Conservation (phyloP, 805 yeast species). For the Spathaspora gorwiae region DNA sequence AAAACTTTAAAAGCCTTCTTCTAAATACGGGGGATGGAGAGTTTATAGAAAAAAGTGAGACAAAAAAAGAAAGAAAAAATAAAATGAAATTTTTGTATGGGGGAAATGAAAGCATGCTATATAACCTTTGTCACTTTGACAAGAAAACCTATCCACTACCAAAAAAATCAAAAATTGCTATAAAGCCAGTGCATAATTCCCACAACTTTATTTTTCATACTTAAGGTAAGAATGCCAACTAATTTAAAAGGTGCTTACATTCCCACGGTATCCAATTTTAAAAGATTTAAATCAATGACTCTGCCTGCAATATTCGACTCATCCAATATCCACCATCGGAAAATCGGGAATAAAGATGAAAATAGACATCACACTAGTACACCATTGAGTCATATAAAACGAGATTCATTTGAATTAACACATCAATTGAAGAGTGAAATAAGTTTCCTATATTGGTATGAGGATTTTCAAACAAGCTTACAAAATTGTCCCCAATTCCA, state of each 20-base stretch:
- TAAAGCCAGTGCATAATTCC: no score
- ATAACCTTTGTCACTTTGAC: no score
- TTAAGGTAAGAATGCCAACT: no score
- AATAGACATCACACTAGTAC: neutral
- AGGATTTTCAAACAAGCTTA: slow-evolving; percentile 1
- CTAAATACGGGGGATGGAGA: no score
- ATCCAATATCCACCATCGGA: neutral
- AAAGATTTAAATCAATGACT: neutral
- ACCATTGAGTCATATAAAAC: slow-evolving; percentile 1
- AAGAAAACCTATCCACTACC: no score
- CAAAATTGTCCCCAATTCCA: slow-evolving; percentile 2
- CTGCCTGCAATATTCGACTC: neutral
- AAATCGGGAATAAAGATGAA: neutral
- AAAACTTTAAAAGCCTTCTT: no score
- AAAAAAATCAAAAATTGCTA: no score
- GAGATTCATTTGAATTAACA: neutral
- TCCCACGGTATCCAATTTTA: neutral
- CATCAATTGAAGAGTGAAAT: slow-evolving; percentile 2
- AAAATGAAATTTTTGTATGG: no score
- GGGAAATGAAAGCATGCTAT: no score
- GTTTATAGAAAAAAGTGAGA: no score
- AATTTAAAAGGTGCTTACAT: neutral
- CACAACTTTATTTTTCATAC: no score
- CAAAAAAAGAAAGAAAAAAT: no score
- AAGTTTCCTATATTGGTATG: slow-evolving; percentile 8